A percentile compares a stretch with the other conserved stretches of the same genome.
Evolutionary conservation across 768 basidiomycete species (phyloP).

Genomic region (Kwoniella dejecticola): DNA sequence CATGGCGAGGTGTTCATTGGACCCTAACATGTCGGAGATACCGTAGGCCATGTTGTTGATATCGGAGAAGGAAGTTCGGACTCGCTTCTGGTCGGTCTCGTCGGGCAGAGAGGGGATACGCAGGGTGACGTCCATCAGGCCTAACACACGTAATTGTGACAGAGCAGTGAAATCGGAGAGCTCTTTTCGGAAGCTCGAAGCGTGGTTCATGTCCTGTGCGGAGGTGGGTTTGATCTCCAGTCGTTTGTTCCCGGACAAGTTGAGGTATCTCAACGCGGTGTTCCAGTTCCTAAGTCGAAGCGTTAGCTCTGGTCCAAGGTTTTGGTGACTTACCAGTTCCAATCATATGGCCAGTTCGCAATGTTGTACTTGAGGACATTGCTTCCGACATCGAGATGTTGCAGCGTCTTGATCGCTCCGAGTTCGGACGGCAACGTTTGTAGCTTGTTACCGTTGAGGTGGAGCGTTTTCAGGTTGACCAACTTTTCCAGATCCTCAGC

Average conservation of each 20-base stretch:
- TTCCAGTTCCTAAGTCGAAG: conserved; percentile 87
- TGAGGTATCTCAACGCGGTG: conserved; percentile 86
- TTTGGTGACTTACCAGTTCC: conserved; percentile 81
- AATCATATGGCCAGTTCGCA: conserved; percentile 97
- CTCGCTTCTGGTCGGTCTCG: conserved; percentile 77
- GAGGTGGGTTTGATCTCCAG: conserved; percentile 86
- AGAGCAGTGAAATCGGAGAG: conserved; percentile 86
- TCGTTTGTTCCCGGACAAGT: conserved; percentile 94
- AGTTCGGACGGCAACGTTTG: conserved; percentile 90
- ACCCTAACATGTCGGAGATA: conserved; percentile 86
- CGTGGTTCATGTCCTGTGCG: conserved; percentile 56
- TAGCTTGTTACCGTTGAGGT: conserved; percentile 89
- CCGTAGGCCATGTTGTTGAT: conserved; percentile 93
- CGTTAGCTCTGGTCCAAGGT: background rate
- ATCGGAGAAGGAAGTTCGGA: conserved; percentile 85
- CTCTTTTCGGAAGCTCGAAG: conserved; percentile 53
- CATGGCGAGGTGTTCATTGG: conserved; percentile 75
- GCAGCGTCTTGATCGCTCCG: conserved; percentile 74
- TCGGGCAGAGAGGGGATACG: conserved; percentile 63
- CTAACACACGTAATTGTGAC: conserved; percentile 79
- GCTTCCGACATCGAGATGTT: conserved; percentile 86
- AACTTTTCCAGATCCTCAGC: conserved; percentile 81
- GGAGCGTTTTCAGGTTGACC: conserved; percentile 70
- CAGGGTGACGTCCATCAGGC: conserved; percentile 90
- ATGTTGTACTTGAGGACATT: conserved; percentile 96